Evolutionary conservation across 2,329 filamentous ascomycete genomes (phyloP).

Genomic region (Talaromyces sp.): DNA sequence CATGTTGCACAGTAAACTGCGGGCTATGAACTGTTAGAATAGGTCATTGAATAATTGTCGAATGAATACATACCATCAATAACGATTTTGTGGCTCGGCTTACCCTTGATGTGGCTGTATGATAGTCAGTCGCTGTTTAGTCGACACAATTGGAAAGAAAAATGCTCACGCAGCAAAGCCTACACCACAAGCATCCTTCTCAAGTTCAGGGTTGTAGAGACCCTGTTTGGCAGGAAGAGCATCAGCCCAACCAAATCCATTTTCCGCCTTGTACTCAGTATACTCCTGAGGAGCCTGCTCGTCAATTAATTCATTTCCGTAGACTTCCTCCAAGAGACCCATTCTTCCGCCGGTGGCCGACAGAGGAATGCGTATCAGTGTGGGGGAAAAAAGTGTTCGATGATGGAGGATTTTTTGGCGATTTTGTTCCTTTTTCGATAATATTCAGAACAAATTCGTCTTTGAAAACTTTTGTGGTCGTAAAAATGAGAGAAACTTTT

Average conservation of each 20-base stretch:
- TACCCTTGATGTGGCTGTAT: slow-evolving; percentile 89
- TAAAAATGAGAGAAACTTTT: background rate
- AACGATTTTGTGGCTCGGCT: slow-evolving; percentile 95
- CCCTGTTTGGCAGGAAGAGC: slow-evolving; percentile 97
- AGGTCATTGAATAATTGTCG: background rate
- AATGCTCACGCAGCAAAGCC: slow-evolving; percentile 87
- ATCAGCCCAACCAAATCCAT: slow-evolving; percentile 87
- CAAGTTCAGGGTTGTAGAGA: slow-evolving; percentile 91
- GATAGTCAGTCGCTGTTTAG: slow-evolving; percentile 24
- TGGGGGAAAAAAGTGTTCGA: background rate
- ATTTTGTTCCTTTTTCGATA: background rate
- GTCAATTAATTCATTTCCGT: slow-evolving; percentile 48
- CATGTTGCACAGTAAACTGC: slow-evolving; percentile 98
- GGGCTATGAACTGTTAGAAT: slow-evolving; percentile 55
- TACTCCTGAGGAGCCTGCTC: slow-evolving; percentile 47
- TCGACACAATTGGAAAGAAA: background rate
- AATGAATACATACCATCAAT: slow-evolving; percentile 75
- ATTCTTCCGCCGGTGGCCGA: slow-evolving; percentile 50
- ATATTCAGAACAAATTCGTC: background rate
- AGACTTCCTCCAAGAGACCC: slow-evolving; percentile 52
- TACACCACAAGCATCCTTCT: slow-evolving; percentile 99
- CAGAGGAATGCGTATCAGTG: slow-evolving; percentile 35
- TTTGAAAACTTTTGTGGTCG: background rate
- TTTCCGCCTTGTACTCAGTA: slow-evolving; percentile 55
- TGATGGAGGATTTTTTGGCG: background rate